Base-by-base conservation (phyloP, 768 basidiomycete species). In the Kwoniella bestiolae region DNA sequence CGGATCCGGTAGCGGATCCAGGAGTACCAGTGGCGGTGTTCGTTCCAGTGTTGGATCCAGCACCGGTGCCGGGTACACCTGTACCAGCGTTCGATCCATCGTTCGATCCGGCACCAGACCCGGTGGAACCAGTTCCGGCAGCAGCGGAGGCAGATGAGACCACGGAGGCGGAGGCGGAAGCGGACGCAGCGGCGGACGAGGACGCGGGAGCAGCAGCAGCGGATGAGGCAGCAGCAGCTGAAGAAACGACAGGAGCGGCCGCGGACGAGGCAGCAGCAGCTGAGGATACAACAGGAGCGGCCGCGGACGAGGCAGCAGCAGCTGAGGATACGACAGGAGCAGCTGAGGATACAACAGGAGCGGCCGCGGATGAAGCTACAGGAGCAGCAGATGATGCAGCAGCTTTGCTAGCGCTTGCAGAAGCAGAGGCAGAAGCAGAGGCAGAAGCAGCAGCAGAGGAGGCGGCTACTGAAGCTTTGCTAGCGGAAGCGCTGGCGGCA, bases 121-220 rank as follows among this genome's bases (percentile, higher is more conserved):
- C 67, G 16, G 66, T 56, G 6, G 66, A 63, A 50, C 56, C 63
- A 21, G 53, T 51, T 46, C 47, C 63, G 57, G 63, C 63, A 14
- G 16, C 12, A 34, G 65, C 58, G 26, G 35, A 25, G 23, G 55
- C 57, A 34, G 66, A 65, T 21, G 55, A 52, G 47, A 46, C 56
- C 1, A 58, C 25, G 16, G 64, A 34, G 9, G 62, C 46, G 49
- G 59, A 26, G 21, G 55, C 47, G 26, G 66, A 28, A 47, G 58
- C 56, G 23, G 60, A 26, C 14, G 58, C 23, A 26, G 67, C 70
- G 29, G 69, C 56, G 14, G 62, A 44, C 2, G 56, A 23, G 11
- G 63, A 53, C 46, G 57, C 58, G 21, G 71, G 34, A 31, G 57
- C 47, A 8, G 63, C 9, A n/a, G 72, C 21, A 16, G 63, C 44